Base-by-base conservation (phyloP, 31 red algal species). In the Bonnemaisonia californica region DNA sequence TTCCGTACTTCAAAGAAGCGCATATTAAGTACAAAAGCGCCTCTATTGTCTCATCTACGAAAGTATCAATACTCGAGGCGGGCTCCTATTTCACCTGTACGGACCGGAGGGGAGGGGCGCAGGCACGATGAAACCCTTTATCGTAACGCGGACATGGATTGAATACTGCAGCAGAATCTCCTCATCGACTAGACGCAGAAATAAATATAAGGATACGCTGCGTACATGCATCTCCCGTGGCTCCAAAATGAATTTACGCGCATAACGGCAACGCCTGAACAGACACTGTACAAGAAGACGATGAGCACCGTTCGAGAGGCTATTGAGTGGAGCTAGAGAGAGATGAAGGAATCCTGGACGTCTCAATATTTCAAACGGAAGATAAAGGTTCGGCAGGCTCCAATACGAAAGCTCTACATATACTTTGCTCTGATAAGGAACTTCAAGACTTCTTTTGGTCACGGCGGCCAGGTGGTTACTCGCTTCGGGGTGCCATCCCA, bases 111-210 rank as follows among this genome's bases (percentile, higher is more conserved):
- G 30, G 1, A 36, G n/a, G n/a, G 73, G 18, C 38, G 73, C 9
- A 36, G 73, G 11, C 73, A 77, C 29, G 73, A 77, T n/a, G 30
- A 60, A 45, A 77, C 73, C 4, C 51, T 67, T 22, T 77, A 68
- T 57, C 41, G 51, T 21, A 23, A 76, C 26, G 30, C 29, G 51
- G 33, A 32, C 1, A 2, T 76, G 2, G 73, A 77, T 36, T 3
- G 28, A 7, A 41, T 29, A 13, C 51, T 77, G 5, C 48, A 54
- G 1, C 9, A 1, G 23, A 35, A 5, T 11, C 73, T 77, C 9
- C 8, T 61, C 26, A 24, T 77, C 19, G 40, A 64, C 8, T 36
- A 35, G 51, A 5, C 27, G 73, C 58, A 57, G 18, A 60, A 77
- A 24, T 77, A 31, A 9, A 1, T 77, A 4, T 77, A 77, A 29